A percentile compares a stretch with the other conserved stretches of the same genome.
Conservation (phyloP, 805 yeast species). For the Debaryomyces maramus region DNA sequence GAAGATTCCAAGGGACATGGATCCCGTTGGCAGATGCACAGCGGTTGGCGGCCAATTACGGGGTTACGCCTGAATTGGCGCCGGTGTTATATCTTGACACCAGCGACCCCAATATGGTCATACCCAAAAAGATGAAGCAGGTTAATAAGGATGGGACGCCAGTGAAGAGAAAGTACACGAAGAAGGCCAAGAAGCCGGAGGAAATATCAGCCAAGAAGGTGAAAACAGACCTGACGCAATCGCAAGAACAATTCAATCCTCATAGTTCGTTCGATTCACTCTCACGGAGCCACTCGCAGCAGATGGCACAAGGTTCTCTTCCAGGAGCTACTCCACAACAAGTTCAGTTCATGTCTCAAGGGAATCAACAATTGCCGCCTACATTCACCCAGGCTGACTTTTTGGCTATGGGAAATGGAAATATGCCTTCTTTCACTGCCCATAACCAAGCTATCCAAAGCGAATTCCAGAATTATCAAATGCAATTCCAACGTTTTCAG, state of each 20-base stretch:
- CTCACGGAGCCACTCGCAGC: conserved; percentile 1
- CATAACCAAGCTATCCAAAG: conserved; percentile 19
- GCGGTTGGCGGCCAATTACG: conserved; percentile 40
- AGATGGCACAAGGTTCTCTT: conserved; percentile 14
- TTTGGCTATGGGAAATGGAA: conserved; percentile 12
- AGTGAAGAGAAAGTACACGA: conserved; percentile 43
- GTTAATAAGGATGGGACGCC: conserved; percentile 42
- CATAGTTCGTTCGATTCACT: conserved; percentile 2
- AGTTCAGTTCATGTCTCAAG: conserved; percentile 45
- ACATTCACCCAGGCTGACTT: conserved; percentile 24
- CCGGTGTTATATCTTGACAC: conserved; percentile 43
- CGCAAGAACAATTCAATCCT: conserved; percentile 3
- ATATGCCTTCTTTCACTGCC: conserved; percentile 8
- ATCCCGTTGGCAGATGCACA: conserved; percentile 79
- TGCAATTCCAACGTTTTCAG: conserved; percentile 27
- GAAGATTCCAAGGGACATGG: conserved; percentile 97
- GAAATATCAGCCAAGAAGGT: conserved; percentile 55
- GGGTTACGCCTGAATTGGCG: conserved; percentile 38
- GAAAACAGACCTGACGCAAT: conserved; percentile 20
- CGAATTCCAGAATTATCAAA: conserved; percentile 24
- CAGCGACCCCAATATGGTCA: conserved; percentile 34
- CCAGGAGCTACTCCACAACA: conserved; percentile 63
- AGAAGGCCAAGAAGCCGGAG: conserved; percentile 62
- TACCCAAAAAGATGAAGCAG: conserved; percentile 36
- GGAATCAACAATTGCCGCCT: conserved; percentile 27